These are phyloP conservation scores for Ophiostoma angusticollis DNA, from an alignment of 2,329 filamentous ascomycete genomes.

Conservation along the genomic window DNA sequence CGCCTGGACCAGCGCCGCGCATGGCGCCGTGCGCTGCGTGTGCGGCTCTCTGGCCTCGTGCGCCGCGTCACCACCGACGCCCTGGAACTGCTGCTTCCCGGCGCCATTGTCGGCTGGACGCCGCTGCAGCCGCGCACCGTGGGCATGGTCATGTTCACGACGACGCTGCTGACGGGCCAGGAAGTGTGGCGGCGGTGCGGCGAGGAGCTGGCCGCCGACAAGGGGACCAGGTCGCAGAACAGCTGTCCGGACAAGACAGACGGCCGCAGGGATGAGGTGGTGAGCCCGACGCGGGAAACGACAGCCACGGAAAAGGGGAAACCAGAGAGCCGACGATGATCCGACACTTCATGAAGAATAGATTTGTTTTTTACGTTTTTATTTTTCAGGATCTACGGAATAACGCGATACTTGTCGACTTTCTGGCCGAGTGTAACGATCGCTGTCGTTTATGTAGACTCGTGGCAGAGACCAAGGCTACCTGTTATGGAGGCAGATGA, in stretches of 20 bases:
- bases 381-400: too few species aligned
- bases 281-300: too few species aligned
- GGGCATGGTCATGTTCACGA: slow-evolving; percentile 45
- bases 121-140: slow-evolving; percentile 36
- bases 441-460: not conserved
- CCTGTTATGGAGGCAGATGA: too few species aligned
- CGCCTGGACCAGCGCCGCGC: slow-evolving; percentile 22
- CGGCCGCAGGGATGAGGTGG: too few species aligned
- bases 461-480: too few species aligned
- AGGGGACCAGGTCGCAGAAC: not conserved
- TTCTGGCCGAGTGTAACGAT: too few species aligned
- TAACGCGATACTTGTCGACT: too few species aligned
- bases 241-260: too few species aligned
- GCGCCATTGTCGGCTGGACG: slow-evolving; percentile 47
- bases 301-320: not conserved
- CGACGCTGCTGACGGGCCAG: slow-evolving; percentile 46
- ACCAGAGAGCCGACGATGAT: too few species aligned
- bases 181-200: slow-evolving; percentile 44
- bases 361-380: too few species aligned
- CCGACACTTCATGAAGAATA: too few species aligned
- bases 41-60: slow-evolving; percentile 23
- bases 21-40: slow-evolving; percentile 5
- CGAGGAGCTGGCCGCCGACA: not conserved
- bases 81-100: slow-evolving; percentile 52
- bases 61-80: slow-evolving; percentile 41